phyloP scores from a whole-genome alignment of 495 filamentous ascomycete species.

The Xylaria acuta region DNA sequence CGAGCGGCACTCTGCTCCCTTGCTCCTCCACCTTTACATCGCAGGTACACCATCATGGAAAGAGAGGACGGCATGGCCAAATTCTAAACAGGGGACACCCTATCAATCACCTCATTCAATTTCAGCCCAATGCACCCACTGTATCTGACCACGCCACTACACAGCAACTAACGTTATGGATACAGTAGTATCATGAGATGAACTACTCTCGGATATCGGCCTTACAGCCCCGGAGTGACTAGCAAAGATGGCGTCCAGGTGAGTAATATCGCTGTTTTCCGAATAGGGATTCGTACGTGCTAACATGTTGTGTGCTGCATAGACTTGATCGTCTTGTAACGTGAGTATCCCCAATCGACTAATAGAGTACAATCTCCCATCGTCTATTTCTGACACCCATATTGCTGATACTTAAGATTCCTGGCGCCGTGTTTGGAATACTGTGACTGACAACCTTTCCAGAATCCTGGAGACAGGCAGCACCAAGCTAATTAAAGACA shows the following conservation, averaged over 20 bases:
- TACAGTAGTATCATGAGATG: slow-evolving; percentile 39
- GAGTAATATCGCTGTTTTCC: slow-evolving; percentile 33
- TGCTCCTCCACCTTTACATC: neutral
- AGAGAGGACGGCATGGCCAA: neutral
- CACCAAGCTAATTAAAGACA: slow-evolving; percentile 91
- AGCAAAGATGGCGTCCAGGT: slow-evolving; percentile 63
- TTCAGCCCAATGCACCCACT: neutral
- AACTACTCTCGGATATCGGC: slow-evolving; percentile 34
- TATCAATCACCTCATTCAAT: neutral
- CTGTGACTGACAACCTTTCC: slow-evolving; percentile 36
- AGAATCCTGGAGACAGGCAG: slow-evolving; percentile 96
- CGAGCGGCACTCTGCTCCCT: neutral
- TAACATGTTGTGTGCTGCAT: slow-evolving; percentile 29
- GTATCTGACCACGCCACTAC: neutral
- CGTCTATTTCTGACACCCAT: neutral
- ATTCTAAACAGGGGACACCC: neutral
- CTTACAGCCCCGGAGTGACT: slow-evolving; percentile 42
- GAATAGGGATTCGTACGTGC: slow-evolving; percentile 16
- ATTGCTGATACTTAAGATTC: neutral
- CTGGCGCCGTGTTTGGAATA: neutral
- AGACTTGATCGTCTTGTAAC: slow-evolving; percentile 93
- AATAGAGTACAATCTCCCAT: neutral
- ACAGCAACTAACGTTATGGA: neutral
- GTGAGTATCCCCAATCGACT: slow-evolving; percentile 62
- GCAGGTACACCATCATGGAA: neutral